These are phyloP conservation scores for Dryas alaskensis DNA, from an alignment of 306 rosid species.

Conservation along the genomic window DNA sequence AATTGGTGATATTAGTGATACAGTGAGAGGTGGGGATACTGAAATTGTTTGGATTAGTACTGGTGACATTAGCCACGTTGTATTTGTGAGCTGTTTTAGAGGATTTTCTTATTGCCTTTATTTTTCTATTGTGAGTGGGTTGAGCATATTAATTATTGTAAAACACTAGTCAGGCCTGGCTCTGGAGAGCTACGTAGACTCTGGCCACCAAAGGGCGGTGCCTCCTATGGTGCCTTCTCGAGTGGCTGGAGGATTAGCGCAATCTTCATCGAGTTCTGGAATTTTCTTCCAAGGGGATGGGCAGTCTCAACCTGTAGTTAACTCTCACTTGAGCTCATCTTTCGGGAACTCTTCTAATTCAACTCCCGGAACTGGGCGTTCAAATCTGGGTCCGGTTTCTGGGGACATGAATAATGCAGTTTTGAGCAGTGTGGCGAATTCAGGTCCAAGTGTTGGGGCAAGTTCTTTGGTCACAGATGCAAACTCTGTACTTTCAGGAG, in stretches of 20 bases:
- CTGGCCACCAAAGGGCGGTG: slow-evolving; percentile 66
- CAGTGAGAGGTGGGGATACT: slow-evolving; percentile 21
- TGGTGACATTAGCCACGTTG: slow-evolving; percentile 20
- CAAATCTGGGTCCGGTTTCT: slow-evolving; percentile 76
- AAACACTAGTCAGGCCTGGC: slow-evolving; percentile 53
- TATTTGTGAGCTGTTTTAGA: slow-evolving; percentile 16
- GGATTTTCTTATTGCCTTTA: slow-evolving; percentile 24
- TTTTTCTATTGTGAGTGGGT: slow-evolving; percentile 34
- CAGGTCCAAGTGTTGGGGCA: slow-evolving; percentile 94
- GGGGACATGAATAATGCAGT: slow-evolving; percentile 86
- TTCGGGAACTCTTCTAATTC: slow-evolving; percentile 76
- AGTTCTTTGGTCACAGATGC: slow-evolving; percentile 99
- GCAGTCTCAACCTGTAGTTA: slow-evolving; percentile 67
- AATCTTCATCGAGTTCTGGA: slow-evolving; percentile 89
- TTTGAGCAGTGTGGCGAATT: slow-evolving; percentile 76
- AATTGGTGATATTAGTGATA: slow-evolving; percentile 27
- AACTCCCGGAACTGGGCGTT: slow-evolving; percentile 71
- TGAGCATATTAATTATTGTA: slow-evolving; percentile 30
- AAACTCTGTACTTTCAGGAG: slow-evolving; percentile 91
- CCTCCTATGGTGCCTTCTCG: slow-evolving; percentile 90
- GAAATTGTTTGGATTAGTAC: slow-evolving; percentile 9
- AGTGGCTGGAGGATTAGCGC: slow-evolving; percentile 90
- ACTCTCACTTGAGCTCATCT: slow-evolving; percentile 84
- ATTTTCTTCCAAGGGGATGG: slow-evolving; percentile 98
- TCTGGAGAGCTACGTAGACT: slow-evolving; percentile 73